A percentile compares a stretch with the other conserved stretches of the same genome.
These are phyloP conservation scores for Aspergillus steynii DNA, from an alignment of 495 filamentous ascomycete genomes.

Conservation along the genomic window DNA sequence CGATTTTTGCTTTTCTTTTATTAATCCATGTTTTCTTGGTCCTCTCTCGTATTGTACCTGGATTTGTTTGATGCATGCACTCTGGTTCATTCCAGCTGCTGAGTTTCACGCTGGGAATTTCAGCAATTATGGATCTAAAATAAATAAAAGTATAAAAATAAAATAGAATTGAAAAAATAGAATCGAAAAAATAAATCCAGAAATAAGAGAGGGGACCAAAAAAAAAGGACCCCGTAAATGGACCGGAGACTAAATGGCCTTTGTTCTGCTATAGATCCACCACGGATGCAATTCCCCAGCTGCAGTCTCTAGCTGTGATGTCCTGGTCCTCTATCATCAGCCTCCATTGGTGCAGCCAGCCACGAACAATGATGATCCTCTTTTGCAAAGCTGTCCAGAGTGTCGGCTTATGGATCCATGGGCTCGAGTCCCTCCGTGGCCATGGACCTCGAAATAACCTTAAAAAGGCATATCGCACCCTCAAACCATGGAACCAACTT, in stretches of 20 bases:
- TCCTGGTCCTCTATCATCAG: conserved; percentile 24
- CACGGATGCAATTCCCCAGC: conserved; percentile 31
- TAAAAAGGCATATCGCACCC: conserved; percentile 30
- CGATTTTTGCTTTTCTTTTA: conserved; percentile 1
- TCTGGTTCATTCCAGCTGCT: conserved; percentile 19
- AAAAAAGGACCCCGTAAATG: neutral
- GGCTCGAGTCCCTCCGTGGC: neutral
- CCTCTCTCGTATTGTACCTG: neutral
- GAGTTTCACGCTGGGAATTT: conserved; percentile 18
- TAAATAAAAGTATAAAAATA: neutral
- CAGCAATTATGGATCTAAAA: conserved; percentile 3
- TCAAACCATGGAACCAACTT: conserved; percentile 17
- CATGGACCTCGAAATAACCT: conserved; percentile 14
- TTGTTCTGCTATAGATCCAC: conserved; percentile 25
- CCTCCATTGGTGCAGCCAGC: conserved; percentile 34
- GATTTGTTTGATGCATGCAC: too few species aligned
- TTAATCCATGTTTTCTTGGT: neutral
- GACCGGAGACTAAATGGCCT: neutral
- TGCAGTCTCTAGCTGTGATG: conserved; percentile 30
- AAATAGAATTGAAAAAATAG: conserved; percentile 7
- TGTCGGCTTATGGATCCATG: neutral
- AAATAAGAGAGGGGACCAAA: neutral
- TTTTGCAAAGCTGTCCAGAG: conserved; percentile 10
- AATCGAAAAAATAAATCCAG: neutral
- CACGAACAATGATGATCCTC: conserved; percentile 35